These are phyloP conservation scores for Capsicum baccatum DNA, from an alignment of 257 asterid genomes.

Conservation along the genomic window DNA sequence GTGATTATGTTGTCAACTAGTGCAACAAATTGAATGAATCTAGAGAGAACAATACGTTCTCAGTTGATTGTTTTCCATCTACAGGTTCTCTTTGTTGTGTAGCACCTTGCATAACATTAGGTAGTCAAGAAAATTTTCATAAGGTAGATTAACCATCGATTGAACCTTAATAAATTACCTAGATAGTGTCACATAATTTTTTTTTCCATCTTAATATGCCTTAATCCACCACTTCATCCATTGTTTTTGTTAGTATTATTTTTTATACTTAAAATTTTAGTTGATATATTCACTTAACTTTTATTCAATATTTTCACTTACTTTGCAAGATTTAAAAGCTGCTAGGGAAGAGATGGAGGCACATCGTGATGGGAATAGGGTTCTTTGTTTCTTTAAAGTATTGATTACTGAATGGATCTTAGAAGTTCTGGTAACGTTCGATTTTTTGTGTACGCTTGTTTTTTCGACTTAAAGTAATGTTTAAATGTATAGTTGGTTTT, in stretches of 20 bases:
- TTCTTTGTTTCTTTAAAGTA: slow-evolving; percentile 38
- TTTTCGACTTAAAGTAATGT: background rate
- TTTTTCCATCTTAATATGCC: background rate
- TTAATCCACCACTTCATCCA: background rate
- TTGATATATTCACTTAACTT: background rate
- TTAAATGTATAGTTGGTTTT: background rate
- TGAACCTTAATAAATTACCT: background rate
- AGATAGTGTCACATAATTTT: background rate
- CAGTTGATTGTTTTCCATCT: too few species aligned
- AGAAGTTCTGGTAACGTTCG: background rate
- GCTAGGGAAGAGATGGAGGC: background rate
- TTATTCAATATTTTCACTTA: background rate
- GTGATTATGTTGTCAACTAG: background rate
- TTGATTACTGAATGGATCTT: background rate
- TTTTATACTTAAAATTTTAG: background rate
- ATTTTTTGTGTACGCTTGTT: background rate
- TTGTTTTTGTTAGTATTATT: background rate
- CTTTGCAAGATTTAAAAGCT: background rate
- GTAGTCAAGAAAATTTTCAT: background rate
- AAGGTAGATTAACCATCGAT: background rate
- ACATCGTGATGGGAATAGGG: slow-evolving; percentile 19
- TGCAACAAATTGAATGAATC: background rate
- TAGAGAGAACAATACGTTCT: too few species aligned
- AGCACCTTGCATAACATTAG: background rate
- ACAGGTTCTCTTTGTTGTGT: background rate